Evolutionary conservation across 106 monocot species (phyloP), one percentile per base, ranked within the genome.

Genomic region (Vanilla planifolia): DNA sequence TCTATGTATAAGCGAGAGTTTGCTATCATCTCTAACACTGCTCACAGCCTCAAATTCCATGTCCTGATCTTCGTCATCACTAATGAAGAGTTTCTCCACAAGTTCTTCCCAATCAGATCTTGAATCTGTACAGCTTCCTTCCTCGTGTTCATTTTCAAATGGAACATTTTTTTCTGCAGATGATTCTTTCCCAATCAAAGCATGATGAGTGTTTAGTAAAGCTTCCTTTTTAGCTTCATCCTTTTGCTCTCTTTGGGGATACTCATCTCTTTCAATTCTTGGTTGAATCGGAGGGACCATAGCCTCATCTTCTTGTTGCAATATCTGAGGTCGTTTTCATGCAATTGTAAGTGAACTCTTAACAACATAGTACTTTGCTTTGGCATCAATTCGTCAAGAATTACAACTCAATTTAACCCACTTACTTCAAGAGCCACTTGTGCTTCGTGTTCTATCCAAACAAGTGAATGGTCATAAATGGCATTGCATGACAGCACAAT

Each of bases 401-500:
- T 30, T 30, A 9, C 1, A 28, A 10, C 14, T 14, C 15, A 7
- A 29, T 53, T 48, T 16, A 9, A 15, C 4, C 16, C 6, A 43
- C 77, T 80, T 72, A 86, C 85, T 17, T 80, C 80, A 46, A 86
- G 66, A 40, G 85, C 80, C 61, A 71, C 74, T 20, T 77, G 67
- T 39, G 85, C 80, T 66, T 85, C 80, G 63, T 68, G 67, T 60
- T 80, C 80, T 17, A 80, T 74, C 85, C 77, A 85, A 68, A 85
- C 60, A 65, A 85, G 74, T n/a, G 70, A 71, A 56, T 85, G 85
- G 60, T 85, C 85, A 29, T 52, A 77, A 27, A 74, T 68, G n/a
- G 85, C 71, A 68, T 77, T 85, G 66, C 85, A 85, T 24, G 85
- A 85, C 21, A 85, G 71, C 30, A 83, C 75, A 64, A 83, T 61